phyloP scores from a whole-genome alignment of 139 green algal species.

The Asterochloris sp. region DNA sequence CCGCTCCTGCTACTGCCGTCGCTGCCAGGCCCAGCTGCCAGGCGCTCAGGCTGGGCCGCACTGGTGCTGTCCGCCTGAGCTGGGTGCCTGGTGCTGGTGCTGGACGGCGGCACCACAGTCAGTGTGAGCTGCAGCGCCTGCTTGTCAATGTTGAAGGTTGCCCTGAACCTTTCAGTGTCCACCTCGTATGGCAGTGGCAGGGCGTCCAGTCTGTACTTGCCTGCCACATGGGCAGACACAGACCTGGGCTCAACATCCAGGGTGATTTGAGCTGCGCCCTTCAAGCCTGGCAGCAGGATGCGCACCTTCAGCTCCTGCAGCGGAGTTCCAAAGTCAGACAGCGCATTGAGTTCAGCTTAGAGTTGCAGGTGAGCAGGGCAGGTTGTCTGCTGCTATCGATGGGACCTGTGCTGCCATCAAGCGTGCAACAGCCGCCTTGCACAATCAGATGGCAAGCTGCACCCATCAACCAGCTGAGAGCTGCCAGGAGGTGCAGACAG shows the following conservation, averaged over 20 bases:
- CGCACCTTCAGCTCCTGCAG: conserved; percentile 50
- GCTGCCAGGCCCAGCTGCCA: not conserved
- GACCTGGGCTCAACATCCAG: conserved; percentile 46
- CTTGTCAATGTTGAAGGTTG: conserved; percentile 58
- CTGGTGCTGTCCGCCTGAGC: not conserved
- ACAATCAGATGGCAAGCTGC: too few species aligned
- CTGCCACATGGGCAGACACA: conserved; percentile 15
- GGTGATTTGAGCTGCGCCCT: conserved; percentile 31
- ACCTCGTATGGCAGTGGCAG: conserved; percentile 46
- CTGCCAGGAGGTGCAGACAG: too few species aligned
- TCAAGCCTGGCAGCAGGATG: conserved; percentile 41
- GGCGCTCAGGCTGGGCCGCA: not conserved
- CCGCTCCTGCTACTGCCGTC: too few species aligned
- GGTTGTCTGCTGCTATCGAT: not conserved
- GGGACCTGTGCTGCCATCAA: not conserved
- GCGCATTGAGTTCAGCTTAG: not conserved
- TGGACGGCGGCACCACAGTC: conserved; percentile 30
- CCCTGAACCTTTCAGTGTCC: conserved; percentile 36
- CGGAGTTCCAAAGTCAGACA: not conserved
- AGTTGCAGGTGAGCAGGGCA: not conserved
- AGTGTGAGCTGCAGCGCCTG: conserved; percentile 47
- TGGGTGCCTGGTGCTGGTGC: not conserved
- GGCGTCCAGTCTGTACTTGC: conserved; percentile 42
- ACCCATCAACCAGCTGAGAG: too few species aligned
- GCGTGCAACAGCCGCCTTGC: not conserved